These are phyloP conservation scores for Talaromyces sp. DNA, from an alignment of 2,329 filamentous ascomycete genomes.

Conservation along the genomic window DNA sequence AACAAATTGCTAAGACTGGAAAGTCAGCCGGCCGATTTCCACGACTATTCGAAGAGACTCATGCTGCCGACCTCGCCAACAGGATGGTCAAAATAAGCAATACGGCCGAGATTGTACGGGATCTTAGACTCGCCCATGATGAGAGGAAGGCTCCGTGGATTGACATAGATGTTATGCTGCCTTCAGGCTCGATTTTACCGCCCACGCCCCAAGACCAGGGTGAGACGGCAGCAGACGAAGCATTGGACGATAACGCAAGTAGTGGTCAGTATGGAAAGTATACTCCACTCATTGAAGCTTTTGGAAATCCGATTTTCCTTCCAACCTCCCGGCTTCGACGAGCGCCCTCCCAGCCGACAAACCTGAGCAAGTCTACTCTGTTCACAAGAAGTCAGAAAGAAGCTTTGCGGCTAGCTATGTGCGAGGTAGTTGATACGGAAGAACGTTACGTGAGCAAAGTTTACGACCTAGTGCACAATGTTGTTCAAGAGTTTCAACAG, in stretches of 20 bases:
- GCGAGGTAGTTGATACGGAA: conserved; percentile 87
- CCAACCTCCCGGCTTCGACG: conserved; percentile 80
- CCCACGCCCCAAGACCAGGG: conserved; percentile 64
- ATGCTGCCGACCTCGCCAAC: conserved; percentile 86
- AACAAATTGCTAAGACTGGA: conserved; percentile 50
- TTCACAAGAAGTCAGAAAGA: conserved; percentile 81
- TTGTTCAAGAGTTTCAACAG: conserved; percentile 75
- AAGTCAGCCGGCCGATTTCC: conserved; percentile 61
- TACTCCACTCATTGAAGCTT: conserved; percentile 69
- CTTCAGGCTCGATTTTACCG: conserved; percentile 68
- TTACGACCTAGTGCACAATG: conserved; percentile 73
- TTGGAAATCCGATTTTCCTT: conserved; percentile 81
- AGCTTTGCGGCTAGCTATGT: conserved; percentile 80
- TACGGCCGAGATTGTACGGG: conserved; percentile 66
- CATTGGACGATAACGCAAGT: conserved; percentile 25
- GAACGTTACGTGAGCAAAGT: conserved; percentile 90
- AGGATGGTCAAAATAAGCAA: conserved; percentile 81
- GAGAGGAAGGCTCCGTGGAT: conserved; percentile 80
- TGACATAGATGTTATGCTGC: conserved; percentile 83
- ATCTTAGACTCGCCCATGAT: conserved; percentile 71
- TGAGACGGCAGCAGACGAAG: conserved; percentile 41
- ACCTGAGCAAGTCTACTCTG: conserved; percentile 71
- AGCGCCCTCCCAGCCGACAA: conserved; percentile 80
- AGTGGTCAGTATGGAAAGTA: conserved; percentile 68
- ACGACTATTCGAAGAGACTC: conserved; percentile 79